Evolutionary conservation across 2,329 filamentous ascomycete species (phyloP).

Genomic region (Rutstroemia sp.): DNA sequence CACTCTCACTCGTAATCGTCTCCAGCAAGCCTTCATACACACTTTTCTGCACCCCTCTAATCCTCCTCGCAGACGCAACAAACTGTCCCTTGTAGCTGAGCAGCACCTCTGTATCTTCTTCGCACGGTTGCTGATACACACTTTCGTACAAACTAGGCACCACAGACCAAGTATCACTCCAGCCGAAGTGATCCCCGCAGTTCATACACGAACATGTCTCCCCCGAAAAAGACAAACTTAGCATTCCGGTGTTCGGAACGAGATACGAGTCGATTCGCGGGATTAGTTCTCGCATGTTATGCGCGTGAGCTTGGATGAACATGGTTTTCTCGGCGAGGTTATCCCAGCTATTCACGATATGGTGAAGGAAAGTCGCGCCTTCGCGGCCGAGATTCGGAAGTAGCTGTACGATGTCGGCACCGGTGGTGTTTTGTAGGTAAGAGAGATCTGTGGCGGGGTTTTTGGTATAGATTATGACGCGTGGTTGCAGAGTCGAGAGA

Average conservation of each 20-base stretch:
- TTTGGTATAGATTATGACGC: conserved; percentile 26
- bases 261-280: conserved; percentile 36
- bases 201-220: conserved; percentile 32
- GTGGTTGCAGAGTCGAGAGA: conserved; percentile 14
- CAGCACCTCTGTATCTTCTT: conserved; percentile 24
- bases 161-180: conserved; percentile 31
- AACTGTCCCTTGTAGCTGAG: conserved; percentile 43
- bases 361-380: conserved; percentile 40
- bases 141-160: conserved; percentile 31
- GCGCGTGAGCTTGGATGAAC: conserved; percentile 40
- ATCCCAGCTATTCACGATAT: conserved; percentile 38
- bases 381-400: conserved; percentile 38
- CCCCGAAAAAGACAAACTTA: conserved; percentile 35
- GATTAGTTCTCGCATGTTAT: conserved; percentile 34
- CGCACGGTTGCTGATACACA: conserved; percentile 21
- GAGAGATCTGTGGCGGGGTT: conserved; percentile 12
- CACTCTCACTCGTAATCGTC: conserved; percentile 18
- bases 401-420: conserved; percentile 20
- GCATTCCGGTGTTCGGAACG: conserved; percentile 36
- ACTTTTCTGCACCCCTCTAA: conserved; percentile 28
- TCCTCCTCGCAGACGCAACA: conserved; percentile 37
- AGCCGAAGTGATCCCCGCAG: conserved; percentile 35
- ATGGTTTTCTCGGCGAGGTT: conserved; percentile 38
- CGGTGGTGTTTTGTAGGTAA: conserved; percentile 15
- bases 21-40: conserved; percentile 19